Base-by-base conservation (phyloP, 768 basidiomycete species). In the Tricholoma saponaceum region DNA sequence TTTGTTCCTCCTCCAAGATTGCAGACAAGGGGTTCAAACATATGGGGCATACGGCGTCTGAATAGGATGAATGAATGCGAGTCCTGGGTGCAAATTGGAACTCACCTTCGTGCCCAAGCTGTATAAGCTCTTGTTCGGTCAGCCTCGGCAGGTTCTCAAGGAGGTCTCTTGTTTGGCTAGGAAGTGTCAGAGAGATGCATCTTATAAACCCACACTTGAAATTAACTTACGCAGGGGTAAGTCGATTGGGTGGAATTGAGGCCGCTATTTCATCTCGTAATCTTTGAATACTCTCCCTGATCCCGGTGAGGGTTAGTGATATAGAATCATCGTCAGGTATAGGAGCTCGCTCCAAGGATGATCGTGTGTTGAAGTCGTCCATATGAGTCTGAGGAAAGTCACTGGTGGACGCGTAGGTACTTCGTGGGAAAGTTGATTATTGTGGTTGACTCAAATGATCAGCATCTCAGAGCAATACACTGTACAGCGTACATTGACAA, bases 11-110 rank as follows among this genome's bases (percentile, higher is more conserved):
- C 0, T 89, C 81, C 22, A 92, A 68, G 16, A 87, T 73, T 10
- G 87, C 82, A n/a, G 80, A 75, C 64, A 86, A 85, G 0, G 87
- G 74, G 32, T 80, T 86, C 60, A 87, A 79, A 69, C 91, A 93
- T 62, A 93, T 89, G 10, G 90, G 82, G 65, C 91, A 93, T 16
- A 77, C 68, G 6, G 84, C 82, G 60, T 92, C 91, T 91, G 54
- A 30, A 44, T 50, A 12, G 30, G 20, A 44, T 39, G 20, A 46
- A 52, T 52, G 16, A 43, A 32, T 41, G 5, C 50, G 14, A 39
- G 18, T 22, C 32, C 47, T 28, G 8, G n/a, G 8, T 30, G 28
- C 26, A 50, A 18, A 18, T 50, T 18, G 3, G n/a, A 14, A 46
- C 58, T 33, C 60, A 76, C 86, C 83, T 67, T 72, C 72, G 51